These are phyloP conservation scores for Sporothrix pseudoabietina DNA, from an alignment of 2,329 filamentous ascomycete species.

Conservation along the genomic window DNA sequence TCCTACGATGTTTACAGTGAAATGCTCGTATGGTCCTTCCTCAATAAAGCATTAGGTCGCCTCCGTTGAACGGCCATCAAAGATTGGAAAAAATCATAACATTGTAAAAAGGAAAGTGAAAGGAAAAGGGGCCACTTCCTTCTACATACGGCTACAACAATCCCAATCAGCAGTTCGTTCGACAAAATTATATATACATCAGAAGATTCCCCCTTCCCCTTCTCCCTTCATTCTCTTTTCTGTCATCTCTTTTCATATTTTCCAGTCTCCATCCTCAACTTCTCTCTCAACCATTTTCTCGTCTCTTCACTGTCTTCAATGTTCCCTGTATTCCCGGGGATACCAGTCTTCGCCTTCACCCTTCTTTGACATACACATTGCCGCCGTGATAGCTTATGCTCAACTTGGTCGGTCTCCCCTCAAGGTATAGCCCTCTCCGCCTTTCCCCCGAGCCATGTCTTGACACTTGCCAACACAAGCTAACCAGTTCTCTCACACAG, in stretches of 20 bases:
- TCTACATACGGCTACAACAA: not conserved
- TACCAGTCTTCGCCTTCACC: not conserved
- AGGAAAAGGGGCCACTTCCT: not conserved
- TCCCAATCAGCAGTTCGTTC: not conserved
- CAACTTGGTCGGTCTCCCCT: not conserved
- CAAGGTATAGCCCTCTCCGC: not conserved
- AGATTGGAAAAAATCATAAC: not conserved
- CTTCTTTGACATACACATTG: conserved; percentile 6
- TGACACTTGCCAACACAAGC: conserved; percentile 14
- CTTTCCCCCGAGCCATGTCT: not conserved
- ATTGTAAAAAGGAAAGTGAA: not conserved
- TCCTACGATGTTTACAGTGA: not conserved
- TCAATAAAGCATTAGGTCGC: not conserved
- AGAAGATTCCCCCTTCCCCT: not conserved
- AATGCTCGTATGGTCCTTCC: not conserved
- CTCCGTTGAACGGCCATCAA: conserved; percentile 13
- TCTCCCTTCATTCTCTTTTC: not conserved
- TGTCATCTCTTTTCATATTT: conserved; percentile 2
- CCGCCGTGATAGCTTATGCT: not conserved
- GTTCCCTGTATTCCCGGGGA: too few relatives aligned
- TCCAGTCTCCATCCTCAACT: not conserved
- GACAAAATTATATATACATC: not conserved
- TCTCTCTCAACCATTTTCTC: not conserved
- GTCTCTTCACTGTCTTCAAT: conserved; percentile 5
- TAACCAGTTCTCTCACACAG: not conserved